phyloP scores from a whole-genome alignment of 108 stramenopile genomes.

The Cyclotella atomus region DNA sequence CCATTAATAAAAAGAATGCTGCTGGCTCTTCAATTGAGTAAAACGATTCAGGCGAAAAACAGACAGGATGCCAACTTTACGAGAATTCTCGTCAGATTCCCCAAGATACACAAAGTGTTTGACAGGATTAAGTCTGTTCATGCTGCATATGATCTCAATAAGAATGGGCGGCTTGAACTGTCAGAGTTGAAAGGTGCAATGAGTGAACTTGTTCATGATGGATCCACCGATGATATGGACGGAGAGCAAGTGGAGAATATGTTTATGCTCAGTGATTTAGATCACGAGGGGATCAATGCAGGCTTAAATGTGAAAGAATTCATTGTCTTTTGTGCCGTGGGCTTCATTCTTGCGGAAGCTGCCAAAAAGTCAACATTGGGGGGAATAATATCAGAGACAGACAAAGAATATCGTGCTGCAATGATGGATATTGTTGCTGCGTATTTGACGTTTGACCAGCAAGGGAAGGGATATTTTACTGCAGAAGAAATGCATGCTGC shows the following conservation, averaged over 20 bases:
- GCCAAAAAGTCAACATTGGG: constrained; percentile 46
- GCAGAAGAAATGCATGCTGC: constrained; percentile 54
- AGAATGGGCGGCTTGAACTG: constrained; percentile 36
- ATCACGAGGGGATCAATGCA: constrained; percentile 36
- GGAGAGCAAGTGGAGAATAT: constrained; percentile 41
- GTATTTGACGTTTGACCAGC: constrained; percentile 50
- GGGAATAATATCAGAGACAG: constrained; percentile 42
- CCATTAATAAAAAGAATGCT: constrained; percentile 38
- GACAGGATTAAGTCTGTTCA: constrained; percentile 46
- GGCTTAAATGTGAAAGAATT: constrained; percentile 53
- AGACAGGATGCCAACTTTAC: constrained; percentile 47
- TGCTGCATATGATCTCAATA: constrained; percentile 30
- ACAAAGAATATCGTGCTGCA: constrained; percentile 51
- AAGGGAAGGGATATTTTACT: constrained; percentile 53
- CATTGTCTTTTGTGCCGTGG: constrained; percentile 54
- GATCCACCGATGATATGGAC: constrained; percentile 19
- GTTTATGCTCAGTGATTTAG: constrained; percentile 53
- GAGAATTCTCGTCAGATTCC: constrained; percentile 51
- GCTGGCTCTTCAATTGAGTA: constrained; percentile 52
- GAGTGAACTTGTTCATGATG: constrained; percentile 39
- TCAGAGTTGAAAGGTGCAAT: constrained; percentile 42
- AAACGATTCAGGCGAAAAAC: constrained; percentile 39
- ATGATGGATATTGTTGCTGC: constrained; percentile 60
- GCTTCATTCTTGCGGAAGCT: constrained; percentile 54
- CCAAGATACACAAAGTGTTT: constrained; percentile 54